Evolutionary conservation across 1,139 yeast genomes (phyloP), one percentile per base, ranked within the genome.

Genomic region (Yamadazyma sp.): DNA sequence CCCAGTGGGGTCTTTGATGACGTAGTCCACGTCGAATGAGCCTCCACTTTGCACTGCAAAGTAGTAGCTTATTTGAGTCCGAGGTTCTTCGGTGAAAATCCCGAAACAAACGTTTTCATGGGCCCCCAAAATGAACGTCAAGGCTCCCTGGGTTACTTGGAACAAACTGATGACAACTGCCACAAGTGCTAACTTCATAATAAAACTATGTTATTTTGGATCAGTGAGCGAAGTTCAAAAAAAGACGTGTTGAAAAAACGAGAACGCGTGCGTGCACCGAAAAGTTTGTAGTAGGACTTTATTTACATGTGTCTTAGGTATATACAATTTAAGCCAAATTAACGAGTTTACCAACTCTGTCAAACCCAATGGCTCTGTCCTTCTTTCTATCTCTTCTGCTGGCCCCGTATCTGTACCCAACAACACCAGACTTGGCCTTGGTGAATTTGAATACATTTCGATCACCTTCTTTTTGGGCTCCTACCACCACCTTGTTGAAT

Each of bases 21-120:
- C 67, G 61, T 86, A 88, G 60, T 88, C 92, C 41, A 92, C 80
- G 57, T 87, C 95, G 56, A 87, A 87, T 18, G 85, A 68, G 7
- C 95, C 96, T 41, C 97, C 97, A 27, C 85, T 75, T 62, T 89
- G 96, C 36, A 92, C 97, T 13, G 96, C 89, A 70, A 88, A 92
- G 59, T 88, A 86, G 59, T 84, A 90, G 22, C 86, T 82, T 41
- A 92, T 74, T 43, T 76, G 76, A 40, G 89, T 73, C 48, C 77
- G 74, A 10, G 79, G 76, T 43, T 75, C 70, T 37, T 78, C 78
- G 38, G 92, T 86, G 59, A 83, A 78, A 14, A 84, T 76, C 62
- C 86, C 89, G 61, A 76, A 86, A 59, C 98, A 92, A 39, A 85
- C 74, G 44, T 70, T 72, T 45, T 82, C 92, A 50, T 82, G 86